Conservation (phyloP, 2,329 filamentous ascomycete genomes). For the Ophiostoma ips region DNA sequence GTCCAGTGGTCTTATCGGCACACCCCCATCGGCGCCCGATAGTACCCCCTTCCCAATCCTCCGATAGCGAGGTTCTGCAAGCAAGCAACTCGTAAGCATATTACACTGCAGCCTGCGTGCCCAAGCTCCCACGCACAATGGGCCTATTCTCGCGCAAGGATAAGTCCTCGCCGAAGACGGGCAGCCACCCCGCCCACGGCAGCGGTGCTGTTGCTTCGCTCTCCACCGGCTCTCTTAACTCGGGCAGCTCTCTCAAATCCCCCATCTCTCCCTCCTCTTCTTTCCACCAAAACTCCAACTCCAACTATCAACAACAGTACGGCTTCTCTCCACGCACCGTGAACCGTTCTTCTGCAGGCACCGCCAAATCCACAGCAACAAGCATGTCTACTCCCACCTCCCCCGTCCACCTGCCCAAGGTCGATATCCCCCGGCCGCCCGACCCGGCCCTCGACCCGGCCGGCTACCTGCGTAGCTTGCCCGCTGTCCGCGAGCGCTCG, state of each 20-base stretch:
- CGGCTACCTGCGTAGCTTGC: constrained; percentile 79
- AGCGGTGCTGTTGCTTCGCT: constrained; percentile 23
- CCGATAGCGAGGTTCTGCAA: not conserved
- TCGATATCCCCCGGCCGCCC: constrained; percentile 70
- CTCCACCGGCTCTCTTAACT: constrained; percentile 38
- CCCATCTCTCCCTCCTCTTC: constrained; percentile 15
- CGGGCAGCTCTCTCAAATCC: constrained; percentile 33
- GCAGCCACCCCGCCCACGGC: constrained; percentile 17
- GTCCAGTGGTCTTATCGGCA: not conserved
- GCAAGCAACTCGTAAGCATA: not conserved
- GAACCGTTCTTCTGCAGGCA: constrained; percentile 39
- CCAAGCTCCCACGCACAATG: constrained; percentile 23
- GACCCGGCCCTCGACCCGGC: constrained; percentile 81
- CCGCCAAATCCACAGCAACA: constrained; percentile 19
- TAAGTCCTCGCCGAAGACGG: constrained; percentile 31
- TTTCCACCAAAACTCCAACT: constrained; percentile 6
- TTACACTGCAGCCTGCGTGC: not conserved
- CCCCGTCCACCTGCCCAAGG: constrained; percentile 48
- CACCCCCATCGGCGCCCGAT: not conserved
- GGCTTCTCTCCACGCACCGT: constrained; percentile 23
- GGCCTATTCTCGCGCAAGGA: constrained; percentile 43
- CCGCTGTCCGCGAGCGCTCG: constrained; percentile 71
- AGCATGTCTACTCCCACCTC: constrained; percentile 18
- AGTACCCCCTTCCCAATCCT: too few species aligned
- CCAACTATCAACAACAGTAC: constrained; percentile 19